phyloP scores from a whole-genome alignment of 208 protist species.

The Lotmaria passim region DNA sequence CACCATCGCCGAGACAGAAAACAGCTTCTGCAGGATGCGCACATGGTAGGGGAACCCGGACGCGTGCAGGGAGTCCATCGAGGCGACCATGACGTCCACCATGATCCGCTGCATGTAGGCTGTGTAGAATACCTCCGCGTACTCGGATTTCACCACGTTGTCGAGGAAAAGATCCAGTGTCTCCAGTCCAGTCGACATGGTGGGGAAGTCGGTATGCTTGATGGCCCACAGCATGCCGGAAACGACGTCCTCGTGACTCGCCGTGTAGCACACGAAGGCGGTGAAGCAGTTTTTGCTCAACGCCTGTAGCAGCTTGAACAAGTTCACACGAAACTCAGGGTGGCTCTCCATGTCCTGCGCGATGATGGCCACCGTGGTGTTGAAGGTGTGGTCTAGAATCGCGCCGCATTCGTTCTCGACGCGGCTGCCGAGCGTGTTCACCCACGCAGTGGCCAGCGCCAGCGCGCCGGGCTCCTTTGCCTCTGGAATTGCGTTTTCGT shows the following conservation, averaged over 20 bases:
- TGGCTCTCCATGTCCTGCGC: slow-evolving; percentile 96
- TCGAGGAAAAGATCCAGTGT: slow-evolving; percentile 94
- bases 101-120: slow-evolving; percentile 84
- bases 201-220: slow-evolving; percentile 97
- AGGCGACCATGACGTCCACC: slow-evolving; percentile 78
- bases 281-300: slow-evolving; percentile 96
- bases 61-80: slow-evolving; percentile 85
- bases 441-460: slow-evolving; percentile 87
- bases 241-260: slow-evolving; percentile 86
- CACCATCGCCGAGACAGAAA: slow-evolving; percentile 67
- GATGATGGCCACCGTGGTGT: slow-evolving; percentile 98
- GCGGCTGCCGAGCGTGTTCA: slow-evolving; percentile 84
- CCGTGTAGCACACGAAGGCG: slow-evolving; percentile 76
- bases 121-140: slow-evolving; percentile 71
- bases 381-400: slow-evolving; percentile 97
- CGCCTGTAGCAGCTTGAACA: slow-evolving; percentile 97
- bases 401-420: slow-evolving; percentile 87
- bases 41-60: slow-evolving; percentile 80
- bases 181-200: slow-evolving; percentile 91
- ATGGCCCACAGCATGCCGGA: slow-evolving; percentile 98
- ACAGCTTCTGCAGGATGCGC: slow-evolving; percentile 77
- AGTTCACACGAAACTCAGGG: slow-evolving; percentile 97
- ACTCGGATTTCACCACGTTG: slow-evolving; percentile 62
- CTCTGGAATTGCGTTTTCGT: slow-evolving; percentile 83
- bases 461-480: slow-evolving; percentile 96